Conservation (phyloP, 192 early-diverging fungal genomes). For the Glomus cerebriforme region DNA sequence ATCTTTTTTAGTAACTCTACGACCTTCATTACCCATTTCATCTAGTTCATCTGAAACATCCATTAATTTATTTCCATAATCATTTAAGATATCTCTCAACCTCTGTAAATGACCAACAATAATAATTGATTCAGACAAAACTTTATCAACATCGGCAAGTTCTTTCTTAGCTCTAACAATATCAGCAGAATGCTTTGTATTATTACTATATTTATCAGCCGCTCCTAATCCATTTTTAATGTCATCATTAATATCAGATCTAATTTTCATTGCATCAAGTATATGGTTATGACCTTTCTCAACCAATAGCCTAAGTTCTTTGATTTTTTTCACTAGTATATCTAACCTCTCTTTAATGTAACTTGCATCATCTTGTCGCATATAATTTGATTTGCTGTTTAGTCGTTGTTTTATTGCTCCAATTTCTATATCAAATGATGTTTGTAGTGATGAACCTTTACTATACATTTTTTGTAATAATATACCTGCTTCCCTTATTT, state of each 20-base stretch:
- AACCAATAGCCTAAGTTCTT: background rate
- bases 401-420: background rate
- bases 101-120: background rate
- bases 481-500: background rate
- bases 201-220: background rate
- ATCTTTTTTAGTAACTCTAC: background rate
- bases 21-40: background rate
- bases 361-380: background rate
- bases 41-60: background rate
- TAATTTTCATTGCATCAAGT: background rate
- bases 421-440: conserved; percentile 17
- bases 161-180: background rate
- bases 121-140: background rate
- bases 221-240: background rate
- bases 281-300: background rate
- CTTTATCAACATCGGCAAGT: background rate
- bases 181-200: background rate
- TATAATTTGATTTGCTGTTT: background rate
- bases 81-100: background rate
- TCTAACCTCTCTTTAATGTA: background rate
- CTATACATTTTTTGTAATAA: background rate
- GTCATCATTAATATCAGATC: background rate
- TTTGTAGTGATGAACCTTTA: background rate
- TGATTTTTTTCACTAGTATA: background rate
- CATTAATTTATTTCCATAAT: background rate